Conservation (phyloP, 768 basidiomycete genomes). For the Suillus bovinus region DNA sequence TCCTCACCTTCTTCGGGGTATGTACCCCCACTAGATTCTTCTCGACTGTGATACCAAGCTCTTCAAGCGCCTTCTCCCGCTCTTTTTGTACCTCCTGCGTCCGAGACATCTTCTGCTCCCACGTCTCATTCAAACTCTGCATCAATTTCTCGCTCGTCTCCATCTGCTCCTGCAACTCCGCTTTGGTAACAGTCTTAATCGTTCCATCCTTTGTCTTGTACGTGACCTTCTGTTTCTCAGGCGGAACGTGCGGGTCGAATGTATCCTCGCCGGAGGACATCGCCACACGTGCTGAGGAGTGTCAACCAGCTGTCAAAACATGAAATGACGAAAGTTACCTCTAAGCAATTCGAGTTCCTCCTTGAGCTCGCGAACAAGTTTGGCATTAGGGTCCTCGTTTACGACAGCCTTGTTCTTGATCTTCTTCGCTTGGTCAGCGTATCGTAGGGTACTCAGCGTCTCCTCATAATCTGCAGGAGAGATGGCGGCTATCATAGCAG, state of each 20-base stretch:
- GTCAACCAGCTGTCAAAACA: constrained; percentile 13
- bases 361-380: constrained; percentile 97
- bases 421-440: constrained; percentile 99
- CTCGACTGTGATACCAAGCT: constrained; percentile 96
- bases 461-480: constrained; percentile 99
- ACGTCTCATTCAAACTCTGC: constrained; percentile 91
- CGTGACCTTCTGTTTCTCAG: constrained; percentile 93
- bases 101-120: constrained; percentile 91
- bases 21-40: constrained; percentile 96
- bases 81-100: constrained; percentile 96
- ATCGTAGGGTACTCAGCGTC: constrained; percentile 93
- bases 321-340: constrained; percentile 44
- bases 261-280: constrained; percentile 67
- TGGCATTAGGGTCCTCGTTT: constrained; percentile 99
- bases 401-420: constrained; percentile 99
- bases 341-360: constrained; percentile 94
- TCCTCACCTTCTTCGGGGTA: constrained; percentile 86
- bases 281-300: constrained; percentile 65
- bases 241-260: constrained; percentile 87
- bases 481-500: constrained; percentile 99
- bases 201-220: constrained; percentile 92
- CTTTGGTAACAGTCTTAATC: constrained; percentile 94
- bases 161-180: constrained; percentile 96
- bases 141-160: constrained; percentile 94
- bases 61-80: constrained; percentile 96